Percentiles rank a stretch among this genome's conserved stretches.
These are phyloP conservation scores for Cynara cardunculus DNA, from an alignment of 129 eudicot genomes.

Conservation along the genomic window DNA sequence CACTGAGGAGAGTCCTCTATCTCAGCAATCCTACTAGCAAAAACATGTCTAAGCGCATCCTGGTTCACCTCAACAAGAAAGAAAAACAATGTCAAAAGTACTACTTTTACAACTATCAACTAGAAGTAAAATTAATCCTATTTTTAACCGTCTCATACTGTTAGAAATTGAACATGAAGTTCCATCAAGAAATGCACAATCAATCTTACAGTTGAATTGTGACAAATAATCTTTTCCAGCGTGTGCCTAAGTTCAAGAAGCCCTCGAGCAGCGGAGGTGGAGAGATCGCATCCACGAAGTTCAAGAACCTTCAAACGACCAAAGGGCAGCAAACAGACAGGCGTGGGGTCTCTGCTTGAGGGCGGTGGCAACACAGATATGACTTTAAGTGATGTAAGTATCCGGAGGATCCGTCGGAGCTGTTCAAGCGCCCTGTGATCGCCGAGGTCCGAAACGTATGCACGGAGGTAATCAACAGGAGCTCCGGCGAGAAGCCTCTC, in stretches of 20 bases:
- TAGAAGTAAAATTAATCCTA: background rate
- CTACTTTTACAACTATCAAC: background rate
- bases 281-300: slow-evolving; percentile 90
- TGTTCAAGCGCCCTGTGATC: slow-evolving; percentile 95
- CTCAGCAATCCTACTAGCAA: slow-evolving; percentile 87
- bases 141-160: background rate
- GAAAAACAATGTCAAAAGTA: slow-evolving; percentile 2
- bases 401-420: slow-evolving; percentile 68
- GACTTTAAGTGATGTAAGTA: slow-evolving; percentile 65
- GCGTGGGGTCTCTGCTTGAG: slow-evolving; percentile 69
- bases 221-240: slow-evolving; percentile 91
- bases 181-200: background rate
- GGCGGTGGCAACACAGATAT: slow-evolving; percentile 58
- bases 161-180: background rate
- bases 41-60: slow-evolving; percentile 95
- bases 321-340: slow-evolving; percentile 56
- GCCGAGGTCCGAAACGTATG: slow-evolving; percentile 86
- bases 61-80: slow-evolving; percentile 23
- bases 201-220: slow-evolving; percentile 82
- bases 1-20: slow-evolving; percentile 83
- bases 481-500: slow-evolving; percentile 76
- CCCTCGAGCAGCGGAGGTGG: slow-evolving; percentile 72
- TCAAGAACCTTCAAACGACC: slow-evolving; percentile 77
- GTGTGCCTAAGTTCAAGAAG: slow-evolving; percentile 76
- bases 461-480: slow-evolving; percentile 88